Conservation (phyloP, 768 basidiomycete species). For the Tylopilus felleus region DNA sequence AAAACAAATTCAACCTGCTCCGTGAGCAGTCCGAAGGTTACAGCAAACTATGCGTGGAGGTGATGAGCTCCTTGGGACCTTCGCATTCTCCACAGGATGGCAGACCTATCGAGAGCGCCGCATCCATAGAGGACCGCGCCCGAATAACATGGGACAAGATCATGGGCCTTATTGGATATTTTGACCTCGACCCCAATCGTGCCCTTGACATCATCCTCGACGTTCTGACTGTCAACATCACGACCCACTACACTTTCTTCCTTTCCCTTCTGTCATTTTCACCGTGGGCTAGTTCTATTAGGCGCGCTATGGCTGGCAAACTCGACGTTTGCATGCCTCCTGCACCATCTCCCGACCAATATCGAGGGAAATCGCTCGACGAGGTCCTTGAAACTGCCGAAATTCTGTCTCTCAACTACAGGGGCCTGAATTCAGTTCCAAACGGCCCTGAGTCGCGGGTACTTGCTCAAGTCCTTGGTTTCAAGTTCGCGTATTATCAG, state of each 20-base stretch:
- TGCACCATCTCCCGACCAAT: slow-evolving; percentile 40
- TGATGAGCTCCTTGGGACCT: slow-evolving; percentile 73
- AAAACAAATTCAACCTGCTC: slow-evolving; percentile 96
- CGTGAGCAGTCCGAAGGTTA: slow-evolving; percentile 98
- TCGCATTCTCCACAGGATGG: slow-evolving; percentile 69
- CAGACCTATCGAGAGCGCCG: slow-evolving; percentile 55
- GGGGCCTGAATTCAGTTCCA: slow-evolving; percentile 9
- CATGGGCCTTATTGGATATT: slow-evolving; percentile 89
- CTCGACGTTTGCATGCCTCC: slow-evolving; percentile 36
- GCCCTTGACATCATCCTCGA: slow-evolving; percentile 93
- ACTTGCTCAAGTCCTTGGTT: slow-evolving; percentile 91
- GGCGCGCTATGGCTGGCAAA: slow-evolving; percentile 25
- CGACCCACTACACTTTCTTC: slow-evolving; percentile 86
- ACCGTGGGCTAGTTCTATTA: slow-evolving; percentile 72
- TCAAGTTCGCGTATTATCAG: slow-evolving; percentile 92
- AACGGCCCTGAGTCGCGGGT: slow-evolving; percentile 50
- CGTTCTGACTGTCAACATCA: slow-evolving; percentile 77
- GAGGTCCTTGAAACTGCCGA: slow-evolving; percentile 62
- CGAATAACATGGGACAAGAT: slow-evolving; percentile 78
- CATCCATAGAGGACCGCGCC: slow-evolving; percentile 60
- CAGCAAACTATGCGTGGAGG: slow-evolving; percentile 84
- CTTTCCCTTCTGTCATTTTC: slow-evolving; percentile 81
- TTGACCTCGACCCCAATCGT: slow-evolving; percentile 93
- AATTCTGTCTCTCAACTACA: slow-evolving; percentile 5
- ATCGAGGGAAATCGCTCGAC: slow-evolving; percentile 59